Evolutionary conservation across 352 stramenopile species (phyloP).

Genomic region (Globisporangium barbulae): DNA sequence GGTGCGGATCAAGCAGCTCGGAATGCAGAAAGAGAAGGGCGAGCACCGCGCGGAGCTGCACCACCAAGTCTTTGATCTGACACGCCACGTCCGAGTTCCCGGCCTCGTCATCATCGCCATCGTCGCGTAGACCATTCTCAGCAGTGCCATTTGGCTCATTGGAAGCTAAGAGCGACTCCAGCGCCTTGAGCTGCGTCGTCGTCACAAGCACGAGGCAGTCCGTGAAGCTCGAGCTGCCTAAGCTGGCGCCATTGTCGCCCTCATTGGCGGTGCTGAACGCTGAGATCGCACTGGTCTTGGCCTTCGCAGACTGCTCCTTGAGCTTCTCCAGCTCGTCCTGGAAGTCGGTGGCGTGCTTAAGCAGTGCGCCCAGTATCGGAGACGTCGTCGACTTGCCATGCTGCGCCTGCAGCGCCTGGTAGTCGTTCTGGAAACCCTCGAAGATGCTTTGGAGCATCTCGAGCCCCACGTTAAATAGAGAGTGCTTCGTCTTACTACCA

Average conservation of each 20-base stretch:
- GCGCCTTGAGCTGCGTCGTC: slow-evolving; percentile 27
- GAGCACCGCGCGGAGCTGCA: slow-evolving; percentile 58
- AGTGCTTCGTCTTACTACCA: slow-evolving; percentile 15
- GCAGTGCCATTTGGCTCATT: neutral
- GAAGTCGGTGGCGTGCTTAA: slow-evolving; percentile 37
- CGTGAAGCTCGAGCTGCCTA: slow-evolving; percentile 32
- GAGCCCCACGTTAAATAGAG: slow-evolving; percentile 34
- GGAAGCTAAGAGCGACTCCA: slow-evolving; percentile 21
- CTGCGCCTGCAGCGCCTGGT: slow-evolving; percentile 9
- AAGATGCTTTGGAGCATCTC: slow-evolving; percentile 41
- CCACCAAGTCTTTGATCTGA: slow-evolving; percentile 42
- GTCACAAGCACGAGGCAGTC: slow-evolving; percentile 39
- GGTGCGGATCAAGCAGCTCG: slow-evolving; percentile 35
- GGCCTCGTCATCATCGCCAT: neutral
- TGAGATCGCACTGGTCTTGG: slow-evolving; percentile 22
- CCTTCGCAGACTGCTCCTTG: slow-evolving; percentile 36
- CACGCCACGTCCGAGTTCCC: slow-evolving; percentile 23
- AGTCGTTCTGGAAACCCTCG: slow-evolving; percentile 29
- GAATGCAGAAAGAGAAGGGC: slow-evolving; percentile 43
- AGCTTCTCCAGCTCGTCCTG: slow-evolving; percentile 46
- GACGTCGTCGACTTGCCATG: slow-evolving; percentile 13
- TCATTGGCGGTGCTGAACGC: neutral
- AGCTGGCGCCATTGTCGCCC: slow-evolving; percentile 12
- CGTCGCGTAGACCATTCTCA: neutral
- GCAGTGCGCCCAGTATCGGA: slow-evolving; percentile 25